Percentiles rank a stretch among this genome's conserved stretches.
phyloP scores from a whole-genome alignment of 345 rosid species.

The Eucalyptus regnans region DNA sequence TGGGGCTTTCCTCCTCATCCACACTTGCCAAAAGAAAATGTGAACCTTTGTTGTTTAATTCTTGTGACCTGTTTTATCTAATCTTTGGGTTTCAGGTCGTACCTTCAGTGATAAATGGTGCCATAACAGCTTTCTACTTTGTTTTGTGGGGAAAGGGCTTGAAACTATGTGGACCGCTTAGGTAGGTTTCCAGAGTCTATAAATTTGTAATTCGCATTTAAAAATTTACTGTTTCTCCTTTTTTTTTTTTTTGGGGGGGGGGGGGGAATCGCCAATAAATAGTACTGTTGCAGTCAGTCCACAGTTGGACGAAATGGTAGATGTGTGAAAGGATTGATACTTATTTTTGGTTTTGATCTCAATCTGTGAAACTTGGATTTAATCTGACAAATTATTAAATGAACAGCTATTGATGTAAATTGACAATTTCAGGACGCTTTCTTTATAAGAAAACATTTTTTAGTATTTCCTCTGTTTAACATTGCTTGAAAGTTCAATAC shows the following conservation, averaged over 20 bases:
- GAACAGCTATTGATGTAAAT: not conserved
- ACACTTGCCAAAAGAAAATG: not conserved
- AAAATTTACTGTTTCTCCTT: not conserved
- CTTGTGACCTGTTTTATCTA: not conserved
- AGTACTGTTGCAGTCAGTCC: not conserved
- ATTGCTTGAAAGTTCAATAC: not conserved
- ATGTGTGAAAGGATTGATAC: not conserved
- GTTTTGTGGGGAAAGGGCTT: conserved; percentile 94
- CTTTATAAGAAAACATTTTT: not conserved
- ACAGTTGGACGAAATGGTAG: not conserved
- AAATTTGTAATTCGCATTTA: not conserved
- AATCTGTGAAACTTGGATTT: not conserved
- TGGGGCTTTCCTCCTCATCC: not conserved
- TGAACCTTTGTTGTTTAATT: not conserved
- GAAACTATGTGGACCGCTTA: conserved; percentile 84
- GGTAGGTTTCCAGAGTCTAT: conserved; percentile 31
- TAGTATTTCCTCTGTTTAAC: not conserved
- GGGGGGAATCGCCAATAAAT: not conserved
- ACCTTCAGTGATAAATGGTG: conserved; percentile 89
- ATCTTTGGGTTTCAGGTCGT: conserved; percentile 48
- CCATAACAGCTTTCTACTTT: conserved; percentile 85
- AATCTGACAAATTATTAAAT: not conserved
- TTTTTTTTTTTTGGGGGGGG: not conserved
- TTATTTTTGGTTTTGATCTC: not conserved
- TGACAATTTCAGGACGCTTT: not conserved